phyloP scores from a whole-genome alignment of 495 filamentous ascomycete genomes.

The Trichoderma orchidacearum region DNA sequence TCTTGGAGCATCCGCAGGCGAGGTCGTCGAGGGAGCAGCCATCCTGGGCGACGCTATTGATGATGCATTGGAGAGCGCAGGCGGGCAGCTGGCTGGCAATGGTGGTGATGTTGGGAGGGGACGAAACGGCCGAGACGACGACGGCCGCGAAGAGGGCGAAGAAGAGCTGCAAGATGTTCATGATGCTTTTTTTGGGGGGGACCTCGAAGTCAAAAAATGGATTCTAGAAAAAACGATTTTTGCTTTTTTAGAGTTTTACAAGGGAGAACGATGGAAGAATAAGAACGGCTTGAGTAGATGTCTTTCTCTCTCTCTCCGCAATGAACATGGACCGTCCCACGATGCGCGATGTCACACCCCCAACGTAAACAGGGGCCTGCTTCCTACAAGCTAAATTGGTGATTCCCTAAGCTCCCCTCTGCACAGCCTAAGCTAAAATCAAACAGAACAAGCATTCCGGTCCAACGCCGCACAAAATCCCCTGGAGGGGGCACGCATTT shows the following conservation, averaged over 20 bases:
- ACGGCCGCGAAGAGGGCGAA: not conserved
- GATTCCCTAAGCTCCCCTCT: too few species aligned
- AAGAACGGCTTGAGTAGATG: not conserved
- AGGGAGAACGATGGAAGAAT: not conserved
- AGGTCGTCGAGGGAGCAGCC: conserved; percentile 13
- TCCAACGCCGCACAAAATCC: too few species aligned
- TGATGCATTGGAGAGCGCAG: conserved; percentile 14
- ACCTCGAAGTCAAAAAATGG: not conserved
- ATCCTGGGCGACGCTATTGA: conserved; percentile 6
- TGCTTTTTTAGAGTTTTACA: not conserved
- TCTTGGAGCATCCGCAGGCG: conserved; percentile 14
- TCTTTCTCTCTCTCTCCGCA: not conserved
- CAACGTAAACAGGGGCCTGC: not conserved
- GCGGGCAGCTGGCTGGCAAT: conserved; percentile 12
- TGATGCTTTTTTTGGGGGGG: not conserved
- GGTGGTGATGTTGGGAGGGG: not conserved
- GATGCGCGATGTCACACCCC: not conserved
- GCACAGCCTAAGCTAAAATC: too few species aligned
- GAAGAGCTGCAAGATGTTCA: not conserved
- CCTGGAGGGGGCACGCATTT: not conserved
- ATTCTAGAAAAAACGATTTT: too few species aligned
- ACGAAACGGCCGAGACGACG: not conserved
- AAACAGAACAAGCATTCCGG: too few species aligned
- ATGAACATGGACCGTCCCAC: not conserved
- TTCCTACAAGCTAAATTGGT: too few species aligned